Percentiles rank a stretch among this genome's conserved stretches.
Evolutionary conservation across 179 eudicot species (phyloP).

Genomic region (Nepenthes alata): DNA sequence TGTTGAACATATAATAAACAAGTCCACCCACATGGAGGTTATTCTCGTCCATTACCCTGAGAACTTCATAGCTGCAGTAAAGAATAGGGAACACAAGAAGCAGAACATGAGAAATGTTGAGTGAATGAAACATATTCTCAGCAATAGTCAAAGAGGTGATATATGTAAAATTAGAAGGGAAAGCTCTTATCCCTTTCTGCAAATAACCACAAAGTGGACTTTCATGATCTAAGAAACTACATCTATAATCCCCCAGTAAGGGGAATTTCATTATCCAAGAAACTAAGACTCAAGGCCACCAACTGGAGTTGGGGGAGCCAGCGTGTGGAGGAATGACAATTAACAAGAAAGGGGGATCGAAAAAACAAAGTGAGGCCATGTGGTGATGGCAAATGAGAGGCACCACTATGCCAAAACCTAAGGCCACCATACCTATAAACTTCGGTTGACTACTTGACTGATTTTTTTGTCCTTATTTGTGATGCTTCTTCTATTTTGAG

Average conservation of each 20-base stretch:
- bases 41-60: slow-evolving; percentile 55
- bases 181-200: too few species aligned
- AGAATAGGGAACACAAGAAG: slow-evolving; percentile 4
- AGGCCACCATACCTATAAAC: too few species aligned
- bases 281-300: not conserved
- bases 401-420: too few species aligned
- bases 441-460: too few species aligned
- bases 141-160: too few species aligned
- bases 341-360: not conserved
- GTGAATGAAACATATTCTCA: not conserved
- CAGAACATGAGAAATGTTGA: not conserved
- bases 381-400: not conserved
- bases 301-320: not conserved
- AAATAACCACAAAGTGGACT: too few species aligned
- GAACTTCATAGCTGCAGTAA: slow-evolving; percentile 67
- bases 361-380: not conserved
- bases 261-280: too few species aligned
- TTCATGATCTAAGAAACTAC: too few species aligned
- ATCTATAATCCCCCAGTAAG: too few species aligned
- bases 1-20: slow-evolving; percentile 71
- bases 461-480: too few species aligned
- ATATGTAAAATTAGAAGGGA: too few species aligned
- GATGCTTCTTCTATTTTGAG: too few species aligned
- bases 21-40: slow-evolving; percentile 71
- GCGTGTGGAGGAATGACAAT: not conserved